These are phyloP conservation scores for Laburnicola sp. DNA, from an alignment of 2,329 filamentous ascomycete genomes.

Conservation along the genomic window DNA sequence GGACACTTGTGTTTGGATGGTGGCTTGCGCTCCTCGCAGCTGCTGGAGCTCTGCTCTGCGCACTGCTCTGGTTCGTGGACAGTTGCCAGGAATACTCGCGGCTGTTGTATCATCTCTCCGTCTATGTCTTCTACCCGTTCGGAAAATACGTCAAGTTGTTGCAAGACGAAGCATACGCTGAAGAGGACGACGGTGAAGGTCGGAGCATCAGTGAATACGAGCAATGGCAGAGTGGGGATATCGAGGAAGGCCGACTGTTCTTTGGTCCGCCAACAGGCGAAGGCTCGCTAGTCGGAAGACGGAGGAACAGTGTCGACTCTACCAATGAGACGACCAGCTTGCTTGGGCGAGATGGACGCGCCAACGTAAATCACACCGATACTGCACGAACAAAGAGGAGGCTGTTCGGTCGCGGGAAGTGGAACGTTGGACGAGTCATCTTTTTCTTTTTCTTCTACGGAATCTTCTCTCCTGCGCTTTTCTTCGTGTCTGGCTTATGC, in stretches of 20 bases:
- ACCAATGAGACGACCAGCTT: constrained; percentile 87
- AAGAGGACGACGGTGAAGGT: constrained; percentile 94
- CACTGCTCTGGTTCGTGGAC: constrained; percentile 73
- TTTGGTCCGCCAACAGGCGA: constrained; percentile 79
- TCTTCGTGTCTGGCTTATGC: constrained; percentile 83
- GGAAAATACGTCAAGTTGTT: constrained; percentile 93
- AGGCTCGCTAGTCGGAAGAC: constrained; percentile 77
- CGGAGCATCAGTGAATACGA: constrained; percentile 98
- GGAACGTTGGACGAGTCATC: constrained; percentile 90
- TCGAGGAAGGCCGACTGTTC: constrained; percentile 93
- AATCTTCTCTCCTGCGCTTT: constrained; percentile 80
- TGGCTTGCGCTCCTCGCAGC: constrained; percentile 83
- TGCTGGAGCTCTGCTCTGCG: constrained; percentile 74
- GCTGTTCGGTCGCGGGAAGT: constrained; percentile 91
- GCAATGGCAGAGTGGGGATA: constrained; percentile 96
- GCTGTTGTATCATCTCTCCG: constrained; percentile 79
- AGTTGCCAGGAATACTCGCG: constrained; percentile 85
- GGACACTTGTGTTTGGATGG: constrained; percentile 93
- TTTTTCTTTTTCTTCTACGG: constrained; percentile 98
- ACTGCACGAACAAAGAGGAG: constrained; percentile 68
- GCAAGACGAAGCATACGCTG: constrained; percentile 89
- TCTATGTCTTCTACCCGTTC: constrained; percentile 93
- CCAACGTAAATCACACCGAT: constrained; percentile 46
- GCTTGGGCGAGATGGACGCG: constrained; percentile 67
- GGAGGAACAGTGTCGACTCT: constrained; percentile 86